phyloP scores from a whole-genome alignment of 495 filamentous ascomycete species.

The Trichodelitschia bisporula region DNA sequence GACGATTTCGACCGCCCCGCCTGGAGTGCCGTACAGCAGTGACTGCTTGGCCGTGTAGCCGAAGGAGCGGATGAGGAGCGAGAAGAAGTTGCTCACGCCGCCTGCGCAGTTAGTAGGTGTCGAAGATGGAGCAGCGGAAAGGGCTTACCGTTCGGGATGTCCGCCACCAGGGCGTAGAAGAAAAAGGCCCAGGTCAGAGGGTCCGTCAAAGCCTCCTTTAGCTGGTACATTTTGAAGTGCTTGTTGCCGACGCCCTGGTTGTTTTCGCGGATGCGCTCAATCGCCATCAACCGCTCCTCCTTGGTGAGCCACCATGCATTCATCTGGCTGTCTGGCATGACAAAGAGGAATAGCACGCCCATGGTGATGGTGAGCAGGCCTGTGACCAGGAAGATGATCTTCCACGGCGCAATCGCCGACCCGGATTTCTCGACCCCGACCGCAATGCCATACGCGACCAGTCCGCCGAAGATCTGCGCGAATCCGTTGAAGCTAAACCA shows the following conservation, averaged over 20 bases:
- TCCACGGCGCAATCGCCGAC: conserved; percentile 33
- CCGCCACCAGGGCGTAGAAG: conserved; percentile 31
- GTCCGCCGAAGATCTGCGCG: conserved; percentile 32
- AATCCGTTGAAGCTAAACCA: conserved; percentile 27
- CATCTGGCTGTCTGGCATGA: conserved; percentile 44
- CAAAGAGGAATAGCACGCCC: conserved; percentile 32
- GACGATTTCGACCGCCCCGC: conserved; percentile 40
- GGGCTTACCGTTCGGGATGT: conserved; percentile 30
- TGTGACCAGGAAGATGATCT: conserved; percentile 41
- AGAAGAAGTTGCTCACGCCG: conserved; percentile 50
- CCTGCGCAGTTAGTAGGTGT: conserved; percentile 12
- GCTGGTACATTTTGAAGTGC: conserved; percentile 16
- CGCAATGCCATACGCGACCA: conserved; percentile 40
- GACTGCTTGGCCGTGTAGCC: conserved; percentile 32
- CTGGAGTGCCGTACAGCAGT: conserved; percentile 39
- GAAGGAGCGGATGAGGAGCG: conserved; percentile 34
- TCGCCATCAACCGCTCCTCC: conserved; percentile 27
- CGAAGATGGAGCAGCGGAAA: neutral
- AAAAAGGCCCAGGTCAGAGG: conserved; percentile 32
- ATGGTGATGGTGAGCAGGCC: conserved; percentile 33
- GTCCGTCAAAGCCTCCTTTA: conserved; percentile 15
- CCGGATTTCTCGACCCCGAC: conserved; percentile 26
- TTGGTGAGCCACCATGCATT: conserved; percentile 41
- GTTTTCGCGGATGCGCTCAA: conserved; percentile 16
- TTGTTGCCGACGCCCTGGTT: conserved; percentile 18